phyloP scores from a whole-genome alignment of 2,329 filamentous ascomycete genomes.

The Plectosphaerella plurivora region DNA sequence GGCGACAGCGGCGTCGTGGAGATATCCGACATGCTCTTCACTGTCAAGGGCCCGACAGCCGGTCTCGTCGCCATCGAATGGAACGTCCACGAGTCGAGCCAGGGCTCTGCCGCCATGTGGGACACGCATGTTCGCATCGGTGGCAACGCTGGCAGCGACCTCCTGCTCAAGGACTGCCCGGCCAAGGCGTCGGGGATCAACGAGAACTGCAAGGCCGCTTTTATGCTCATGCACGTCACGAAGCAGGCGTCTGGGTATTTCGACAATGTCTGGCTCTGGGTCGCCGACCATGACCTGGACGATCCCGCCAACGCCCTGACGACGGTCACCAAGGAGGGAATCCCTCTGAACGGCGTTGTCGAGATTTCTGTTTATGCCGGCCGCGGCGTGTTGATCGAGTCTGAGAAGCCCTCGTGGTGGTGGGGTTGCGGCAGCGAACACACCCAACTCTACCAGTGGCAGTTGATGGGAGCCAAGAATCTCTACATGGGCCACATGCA shows the following conservation, averaged over 20 bases:
- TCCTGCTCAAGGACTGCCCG: constrained; percentile 15
- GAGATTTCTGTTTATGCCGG: constrained; percentile 28
- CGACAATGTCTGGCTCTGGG: constrained; percentile 60
- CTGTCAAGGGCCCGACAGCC: constrained; percentile 60
- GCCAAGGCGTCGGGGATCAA: constrained; percentile 2
- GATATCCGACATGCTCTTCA: constrained; percentile 67
- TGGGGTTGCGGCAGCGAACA: constrained; percentile 43
- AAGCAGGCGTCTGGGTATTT: background rate
- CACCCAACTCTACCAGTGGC: constrained; percentile 39
- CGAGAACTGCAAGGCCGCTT: constrained; percentile 27
- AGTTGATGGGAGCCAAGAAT: too few relatives aligned
- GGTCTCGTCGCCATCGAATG: constrained; percentile 71
- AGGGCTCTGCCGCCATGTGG: constrained; percentile 61
- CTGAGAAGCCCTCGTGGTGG: constrained; percentile 24
- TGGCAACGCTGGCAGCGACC: constrained; percentile 44
- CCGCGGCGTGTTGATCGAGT: constrained; percentile 28
- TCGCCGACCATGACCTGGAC: constrained; percentile 58
- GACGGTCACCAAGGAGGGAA: background rate
- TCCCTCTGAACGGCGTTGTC: background rate
- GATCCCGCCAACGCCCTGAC: constrained; percentile 6
- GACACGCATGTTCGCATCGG: constrained; percentile 69
- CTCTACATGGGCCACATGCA: constrained; percentile 38
- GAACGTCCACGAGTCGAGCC: constrained; percentile 52
- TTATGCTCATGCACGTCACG: constrained; percentile 38
- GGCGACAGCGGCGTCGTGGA: constrained; percentile 64